Evolutionary conservation across 306 rosid genomes (phyloP), one percentile per base, ranked within the genome.

Genomic region (Corylus americana): DNA sequence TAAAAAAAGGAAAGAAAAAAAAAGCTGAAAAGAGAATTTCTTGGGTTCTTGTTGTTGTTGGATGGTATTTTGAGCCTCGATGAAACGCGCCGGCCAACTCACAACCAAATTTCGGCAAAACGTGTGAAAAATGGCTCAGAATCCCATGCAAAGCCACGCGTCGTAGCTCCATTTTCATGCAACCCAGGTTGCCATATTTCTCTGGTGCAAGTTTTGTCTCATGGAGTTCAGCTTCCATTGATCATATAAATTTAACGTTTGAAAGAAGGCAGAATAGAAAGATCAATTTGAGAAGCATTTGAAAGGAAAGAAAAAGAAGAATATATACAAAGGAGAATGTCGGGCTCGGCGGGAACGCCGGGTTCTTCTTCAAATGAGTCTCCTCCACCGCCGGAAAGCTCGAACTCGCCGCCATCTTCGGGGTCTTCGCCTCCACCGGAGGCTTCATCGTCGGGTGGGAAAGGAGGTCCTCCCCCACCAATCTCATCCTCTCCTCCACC

Each of bases 1-100:
- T 69, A 82, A 82, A 85, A 13, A 14, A 50, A 50, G 55, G 25
- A 58, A 79, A 79, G 72, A 42, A 67, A 75, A 39, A 69, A 48
- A 14, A 50, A 50, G 55, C 16, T 3, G 7, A 22, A 22, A 18
- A 59, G 69, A 62, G 69, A 62, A 14, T 68, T 68, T 68, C 51
- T 39, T 68, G 51, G 50, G 49, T 3, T 67, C 2, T 67, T 67
- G 51, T 68, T 68, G 31, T 42, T 68, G 49, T 42, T 42, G 18
- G 50, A 42, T n/a, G 12, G 72, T 44, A 18, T 63, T 63, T 29
- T 59, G 13, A 59, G 66, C 12, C 12, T 59, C 66, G 13, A 31
- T 63, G 70, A 63, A 57, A 20, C 11, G 12, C 7, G 44, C 70
- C 45, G 70, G 44, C 27, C 45, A 7, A 5, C 10, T 39, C 51